Evolutionary conservation across 2,329 filamentous ascomycete genomes (phyloP).

Genomic region (Fusarium floridanum): DNA sequence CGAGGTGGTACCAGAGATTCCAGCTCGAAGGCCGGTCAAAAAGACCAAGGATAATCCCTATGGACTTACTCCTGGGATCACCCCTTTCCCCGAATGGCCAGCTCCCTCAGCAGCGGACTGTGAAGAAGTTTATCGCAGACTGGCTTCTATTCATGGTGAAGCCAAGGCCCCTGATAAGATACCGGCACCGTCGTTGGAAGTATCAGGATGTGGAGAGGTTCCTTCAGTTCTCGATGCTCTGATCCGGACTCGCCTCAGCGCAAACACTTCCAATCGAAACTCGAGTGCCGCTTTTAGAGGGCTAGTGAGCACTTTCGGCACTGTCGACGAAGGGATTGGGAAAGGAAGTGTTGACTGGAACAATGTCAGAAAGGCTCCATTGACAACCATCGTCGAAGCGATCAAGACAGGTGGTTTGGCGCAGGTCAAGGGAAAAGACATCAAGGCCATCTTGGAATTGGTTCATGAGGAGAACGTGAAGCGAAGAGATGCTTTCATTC

Average conservation of each 20-base stretch:
- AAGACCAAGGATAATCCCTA: constrained; percentile 46
- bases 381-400: constrained; percentile 67
- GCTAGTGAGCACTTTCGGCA: constrained; percentile 42
- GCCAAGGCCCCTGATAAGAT: constrained; percentile 44
- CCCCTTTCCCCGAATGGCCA: constrained; percentile 45
- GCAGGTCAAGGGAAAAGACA: constrained; percentile 45
- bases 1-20: constrained; percentile 9
- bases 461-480: constrained; percentile 44
- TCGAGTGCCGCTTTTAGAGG: constrained; percentile 46
- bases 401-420: constrained; percentile 66
- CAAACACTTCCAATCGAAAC: constrained; percentile 45
- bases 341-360: constrained; percentile 47
- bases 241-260: constrained; percentile 45
- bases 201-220: constrained; percentile 46
- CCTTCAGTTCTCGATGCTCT: constrained; percentile 45
- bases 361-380: constrained; percentile 40
- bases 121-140: constrained; percentile 38
- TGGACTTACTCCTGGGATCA: constrained; percentile 45
- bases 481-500: constrained; percentile 41
- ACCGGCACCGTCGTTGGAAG: constrained; percentile 45
- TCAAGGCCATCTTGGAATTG: constrained; percentile 44
- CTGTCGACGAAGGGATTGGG: constrained; percentile 42
- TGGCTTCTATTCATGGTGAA: constrained; percentile 43
- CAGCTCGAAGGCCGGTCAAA: constrained; percentile 33
- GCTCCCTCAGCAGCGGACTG: constrained; percentile 40